Evolutionary conservation across 2,329 filamentous ascomycete genomes (phyloP).

Genomic region (Capronia epimyces): DNA sequence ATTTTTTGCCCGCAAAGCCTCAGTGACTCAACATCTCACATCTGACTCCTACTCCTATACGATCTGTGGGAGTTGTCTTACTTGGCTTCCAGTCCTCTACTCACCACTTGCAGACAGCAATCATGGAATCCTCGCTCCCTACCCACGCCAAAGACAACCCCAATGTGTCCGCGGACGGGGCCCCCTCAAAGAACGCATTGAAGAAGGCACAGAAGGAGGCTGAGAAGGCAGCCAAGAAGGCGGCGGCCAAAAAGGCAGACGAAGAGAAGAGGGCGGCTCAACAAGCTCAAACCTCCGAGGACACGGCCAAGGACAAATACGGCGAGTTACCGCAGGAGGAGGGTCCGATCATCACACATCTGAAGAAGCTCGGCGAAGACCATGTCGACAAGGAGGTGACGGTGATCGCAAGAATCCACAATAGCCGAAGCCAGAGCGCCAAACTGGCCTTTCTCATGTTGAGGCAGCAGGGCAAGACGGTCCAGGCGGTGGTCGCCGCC

Average conservation of each 20-base stretch:
- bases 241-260: conserved; percentile 28
- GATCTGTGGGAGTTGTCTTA: neutral
- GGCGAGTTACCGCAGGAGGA: conserved; percentile 60
- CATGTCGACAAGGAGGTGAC: conserved; percentile 66
- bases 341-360: conserved; percentile 50
- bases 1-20: neutral
- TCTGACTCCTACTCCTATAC: neutral
- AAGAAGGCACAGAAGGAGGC: conserved; percentile 89
- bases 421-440: conserved; percentile 78
- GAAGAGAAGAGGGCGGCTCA: conserved; percentile 41
- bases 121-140: conserved; percentile 22
- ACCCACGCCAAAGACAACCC: conserved; percentile 26
- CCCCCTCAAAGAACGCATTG: conserved; percentile 68
- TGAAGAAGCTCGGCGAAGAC: conserved; percentile 58
- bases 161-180: conserved; percentile 28
- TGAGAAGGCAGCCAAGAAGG: conserved; percentile 80
- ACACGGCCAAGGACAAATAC: conserved; percentile 71
- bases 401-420: conserved; percentile 77
- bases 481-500: conserved; percentile 73
- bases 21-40: neutral
- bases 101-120: conserved; percentile 2
- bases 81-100: neutral
- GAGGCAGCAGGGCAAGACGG: conserved; percentile 68
- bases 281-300: conserved; percentile 33
- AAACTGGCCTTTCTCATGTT: conserved; percentile 90